Evolutionary conservation across 139 green algal genomes (phyloP).

Genomic region (Closterium sp.): DNA sequence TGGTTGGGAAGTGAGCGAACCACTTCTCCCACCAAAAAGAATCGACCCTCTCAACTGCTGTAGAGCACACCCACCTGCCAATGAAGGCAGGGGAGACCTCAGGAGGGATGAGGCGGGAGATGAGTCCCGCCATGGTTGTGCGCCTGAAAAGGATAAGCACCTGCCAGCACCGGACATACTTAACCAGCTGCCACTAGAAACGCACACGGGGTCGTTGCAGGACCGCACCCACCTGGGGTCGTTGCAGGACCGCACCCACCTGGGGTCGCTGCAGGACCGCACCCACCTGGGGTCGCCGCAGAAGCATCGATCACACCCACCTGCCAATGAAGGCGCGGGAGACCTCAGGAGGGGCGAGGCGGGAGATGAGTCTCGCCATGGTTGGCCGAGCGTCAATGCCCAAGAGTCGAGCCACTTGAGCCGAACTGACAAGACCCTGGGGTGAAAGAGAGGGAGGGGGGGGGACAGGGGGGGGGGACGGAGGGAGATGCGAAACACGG

Average conservation of each 20-base stretch:
- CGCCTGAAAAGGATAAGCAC: no score
- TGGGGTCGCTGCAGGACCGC: no score
- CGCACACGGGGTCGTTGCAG: no score
- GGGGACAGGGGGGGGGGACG: not conserved
- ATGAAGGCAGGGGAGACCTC: not conserved
- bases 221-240: no score
- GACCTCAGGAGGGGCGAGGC: not conserved
- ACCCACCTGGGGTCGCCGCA: no score
- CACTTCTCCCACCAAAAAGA: no score
- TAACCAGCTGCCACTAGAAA: no score
- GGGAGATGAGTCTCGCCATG: not conserved
- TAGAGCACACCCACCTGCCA: not conserved
- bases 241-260: no score
- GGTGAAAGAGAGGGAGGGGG: not conserved
- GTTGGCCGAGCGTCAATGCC: not conserved
- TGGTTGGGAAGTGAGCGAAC: no score
- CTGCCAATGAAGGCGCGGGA: not conserved
- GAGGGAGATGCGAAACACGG: no score
- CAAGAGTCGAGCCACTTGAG: not conserved
- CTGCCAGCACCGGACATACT: no score
- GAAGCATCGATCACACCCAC: not conserved
- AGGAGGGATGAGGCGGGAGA: not conserved
- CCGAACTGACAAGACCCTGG: not conserved
- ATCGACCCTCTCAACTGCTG: no score
- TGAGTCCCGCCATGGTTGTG: not conserved